Base-by-base conservation (phyloP, 2,329 filamentous ascomycete genomes). In the Fusarium redolens region DNA sequence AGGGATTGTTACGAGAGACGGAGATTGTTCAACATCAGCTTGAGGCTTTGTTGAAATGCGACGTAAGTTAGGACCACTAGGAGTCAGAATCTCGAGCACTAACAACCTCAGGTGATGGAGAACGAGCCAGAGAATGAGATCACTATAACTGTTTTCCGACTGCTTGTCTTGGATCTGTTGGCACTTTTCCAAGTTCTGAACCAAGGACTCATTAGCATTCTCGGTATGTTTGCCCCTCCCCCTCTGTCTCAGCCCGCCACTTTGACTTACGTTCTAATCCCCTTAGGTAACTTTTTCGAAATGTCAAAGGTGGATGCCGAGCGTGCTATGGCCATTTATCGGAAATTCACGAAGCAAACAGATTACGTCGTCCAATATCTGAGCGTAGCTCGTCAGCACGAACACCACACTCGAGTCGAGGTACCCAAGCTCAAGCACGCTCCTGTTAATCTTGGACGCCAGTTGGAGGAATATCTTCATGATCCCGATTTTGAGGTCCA, bases 401-500 rank as follows among this genome's bases (percentile, higher is more conserved):
- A 98, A 83, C 92, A 95, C 79, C 94, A 95, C 72, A 99, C 96
- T 9, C 88, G 96, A 68, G 89, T 99, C 43, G 94, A 98, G 79
- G 97, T 99, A 12, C 96, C 96, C 14, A 98, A 97, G 84, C 88
- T 99, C 74, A 98, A 98, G 84, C 96, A 99, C 81, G 96, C 96
- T 10, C 97, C 96, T 2, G 95, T 97, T 3, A 97, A 96, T 79
- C 84, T 99, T 58, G 93, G 94, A 20, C 92, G 92, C 31, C 94
- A 97, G 62, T 87, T 99, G 31, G 95, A 98, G 81, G 96, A 99
- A 75, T 98, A 99, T 79, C 85, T 99, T 50, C 92, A 95, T 71
- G 96, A 99, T 78, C 91, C 94, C 6, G 96, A 99, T 81, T 99
- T 99, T 78, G 96, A 99, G 77, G 89, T 95, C 62, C 96, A 98